These are phyloP conservation scores for Talaromyces sp. DNA, from an alignment of 2,329 filamentous ascomycete genomes.

Conservation along the genomic window DNA sequence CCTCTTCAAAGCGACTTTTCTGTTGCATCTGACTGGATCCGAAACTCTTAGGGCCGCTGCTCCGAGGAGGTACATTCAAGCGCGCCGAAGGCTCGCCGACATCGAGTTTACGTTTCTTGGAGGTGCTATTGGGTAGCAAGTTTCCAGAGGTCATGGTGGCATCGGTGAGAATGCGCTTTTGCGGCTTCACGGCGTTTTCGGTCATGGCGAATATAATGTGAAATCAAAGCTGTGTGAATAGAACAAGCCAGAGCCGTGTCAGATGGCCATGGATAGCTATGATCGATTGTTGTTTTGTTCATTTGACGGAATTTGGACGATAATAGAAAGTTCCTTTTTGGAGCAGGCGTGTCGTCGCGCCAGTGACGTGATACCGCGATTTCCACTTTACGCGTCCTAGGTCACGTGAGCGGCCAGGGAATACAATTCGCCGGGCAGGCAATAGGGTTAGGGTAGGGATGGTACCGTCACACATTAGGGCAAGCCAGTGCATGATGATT, in stretches of 20 bases:
- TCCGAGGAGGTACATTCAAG: slow-evolving; percentile 58
- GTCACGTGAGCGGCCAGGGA: slow-evolving; percentile 6
- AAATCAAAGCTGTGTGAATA: background rate
- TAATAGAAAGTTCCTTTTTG: background rate
- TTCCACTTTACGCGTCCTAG: slow-evolving; percentile 4
- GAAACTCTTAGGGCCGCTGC: slow-evolving; percentile 49
- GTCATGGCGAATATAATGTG: slow-evolving; percentile 29
- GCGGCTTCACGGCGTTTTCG: slow-evolving; percentile 45
- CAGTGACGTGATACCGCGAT: slow-evolving; percentile 10
- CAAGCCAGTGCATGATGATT: no score
- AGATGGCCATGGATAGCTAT: background rate
- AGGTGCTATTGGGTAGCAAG: slow-evolving; percentile 45
- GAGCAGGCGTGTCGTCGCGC: slow-evolving; percentile 6
- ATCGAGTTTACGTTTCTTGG: slow-evolving; percentile 83
- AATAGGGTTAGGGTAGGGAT: slow-evolving; percentile 1
- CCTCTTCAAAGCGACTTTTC: slow-evolving; percentile 88
- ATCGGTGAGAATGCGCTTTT: slow-evolving; percentile 70
- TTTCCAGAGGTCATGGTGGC: slow-evolving; percentile 61
- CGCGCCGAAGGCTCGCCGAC: slow-evolving; percentile 41
- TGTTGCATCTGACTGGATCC: slow-evolving; percentile 63
- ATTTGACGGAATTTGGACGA: background rate
- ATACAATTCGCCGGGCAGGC: no score
- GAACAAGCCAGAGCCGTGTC: no score
- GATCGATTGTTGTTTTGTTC: background rate
- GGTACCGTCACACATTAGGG: no score